A percentile compares a stretch with the other conserved stretches of the same genome.
Evolutionary conservation across 2,329 filamentous ascomycete genomes (phyloP).

Genomic region (Penicillium digitatum): DNA sequence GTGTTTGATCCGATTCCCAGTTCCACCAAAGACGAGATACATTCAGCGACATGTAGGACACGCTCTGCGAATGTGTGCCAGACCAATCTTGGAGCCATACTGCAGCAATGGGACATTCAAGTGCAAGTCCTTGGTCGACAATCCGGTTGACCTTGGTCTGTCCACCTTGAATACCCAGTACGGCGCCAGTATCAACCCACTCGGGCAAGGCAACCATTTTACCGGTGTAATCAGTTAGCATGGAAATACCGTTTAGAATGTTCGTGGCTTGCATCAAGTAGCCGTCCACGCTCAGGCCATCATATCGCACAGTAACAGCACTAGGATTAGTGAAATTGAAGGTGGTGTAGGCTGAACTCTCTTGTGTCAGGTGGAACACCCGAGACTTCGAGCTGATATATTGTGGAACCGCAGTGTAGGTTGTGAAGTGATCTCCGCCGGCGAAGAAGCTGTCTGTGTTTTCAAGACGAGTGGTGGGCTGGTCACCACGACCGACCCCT

Average conservation of each 20-base stretch:
- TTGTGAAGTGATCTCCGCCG: conserved; percentile 33
- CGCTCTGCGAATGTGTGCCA: conserved; percentile 34
- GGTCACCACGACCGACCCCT: conserved; percentile 25
- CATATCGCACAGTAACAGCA: conserved; percentile 22
- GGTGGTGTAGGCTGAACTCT: conserved; percentile 31
- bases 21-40: conserved; percentile 41
- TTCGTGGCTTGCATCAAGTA: conserved; percentile 23
- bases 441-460: conserved; percentile 20
- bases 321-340: conserved; percentile 28
- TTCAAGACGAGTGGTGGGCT: conserved; percentile 21
- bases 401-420: conserved; percentile 33
- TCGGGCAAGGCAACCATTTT: conserved; percentile 32
- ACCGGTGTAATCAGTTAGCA: conserved; percentile 34
- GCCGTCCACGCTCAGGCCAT: conserved; percentile 13
- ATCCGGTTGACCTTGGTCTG: conserved; percentile 35
- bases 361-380: conserved; percentile 28
- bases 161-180: conserved; percentile 38
- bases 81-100: conserved; percentile 41
- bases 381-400: conserved; percentile 32
- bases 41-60: conserved; percentile 31
- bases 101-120: conserved; percentile 32
- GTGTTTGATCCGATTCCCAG: conserved; percentile 35
- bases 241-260: conserved; percentile 33
- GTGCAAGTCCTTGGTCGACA: conserved; percentile 29
- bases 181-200: conserved; percentile 31